phyloP scores from a whole-genome alignment of 345 rosid species.

The Lenwebbia sp. region DNA sequence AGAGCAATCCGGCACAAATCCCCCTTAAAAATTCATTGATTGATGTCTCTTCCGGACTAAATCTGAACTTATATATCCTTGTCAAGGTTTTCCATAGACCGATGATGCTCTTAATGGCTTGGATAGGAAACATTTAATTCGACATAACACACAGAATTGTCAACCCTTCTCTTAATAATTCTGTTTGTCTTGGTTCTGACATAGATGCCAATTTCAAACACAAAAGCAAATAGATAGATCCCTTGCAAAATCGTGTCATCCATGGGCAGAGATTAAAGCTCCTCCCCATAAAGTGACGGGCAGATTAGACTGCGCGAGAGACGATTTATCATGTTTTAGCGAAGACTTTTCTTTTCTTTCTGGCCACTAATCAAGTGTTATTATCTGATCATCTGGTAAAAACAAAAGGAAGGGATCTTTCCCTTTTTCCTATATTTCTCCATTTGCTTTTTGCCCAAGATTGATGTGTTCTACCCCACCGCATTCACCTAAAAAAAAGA shows the following conservation, averaged over 20 bases:
- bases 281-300: not conserved
- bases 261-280: not conserved
- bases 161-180: not conserved
- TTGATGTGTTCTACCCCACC: not conserved
- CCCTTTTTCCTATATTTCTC: not conserved
- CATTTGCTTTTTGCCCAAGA: not conserved
- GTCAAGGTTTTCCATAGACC: not conserved
- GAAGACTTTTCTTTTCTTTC: not conserved
- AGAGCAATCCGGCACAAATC: not conserved
- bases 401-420: not conserved
- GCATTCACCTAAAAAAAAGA: not conserved
- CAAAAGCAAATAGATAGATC: not conserved
- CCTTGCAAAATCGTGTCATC: not conserved
- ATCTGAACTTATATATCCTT: not conserved
- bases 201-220: not conserved
- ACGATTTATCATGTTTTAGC: not conserved
- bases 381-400: not conserved
- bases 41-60: not conserved
- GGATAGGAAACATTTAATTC: not conserved
- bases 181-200: not conserved
- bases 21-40: not conserved
- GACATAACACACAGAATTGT: not conserved
- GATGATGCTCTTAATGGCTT: not conserved
- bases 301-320: not conserved
- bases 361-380: not conserved